Percentiles rank a stretch among this genome's conserved stretches.
These are phyloP conservation scores for Xerocomus subilludens DNA, from an alignment of 1,284 basidiomycete genomes.

Conservation along the genomic window DNA sequence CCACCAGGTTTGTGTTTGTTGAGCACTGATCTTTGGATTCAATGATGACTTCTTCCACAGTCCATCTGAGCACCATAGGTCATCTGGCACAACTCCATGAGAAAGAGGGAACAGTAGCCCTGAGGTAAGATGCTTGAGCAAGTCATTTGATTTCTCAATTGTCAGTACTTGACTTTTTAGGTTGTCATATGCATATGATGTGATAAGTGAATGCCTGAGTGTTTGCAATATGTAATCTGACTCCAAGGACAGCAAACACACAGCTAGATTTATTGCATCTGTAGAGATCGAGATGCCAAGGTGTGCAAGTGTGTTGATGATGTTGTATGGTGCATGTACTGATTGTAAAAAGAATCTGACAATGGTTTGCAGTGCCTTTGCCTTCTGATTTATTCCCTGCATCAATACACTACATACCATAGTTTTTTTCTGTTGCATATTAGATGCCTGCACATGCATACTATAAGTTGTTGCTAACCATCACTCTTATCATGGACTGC, in stretches of 20 bases:
- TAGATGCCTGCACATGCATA: no score
- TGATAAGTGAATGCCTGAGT: conserved; percentile 36
- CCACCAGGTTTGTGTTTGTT: not conserved
- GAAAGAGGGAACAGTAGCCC: conserved; percentile 41
- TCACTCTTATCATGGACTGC: no score
- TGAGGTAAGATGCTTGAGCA: conserved; percentile 50
- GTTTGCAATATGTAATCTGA: not conserved
- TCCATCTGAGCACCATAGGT: conserved; percentile 44
- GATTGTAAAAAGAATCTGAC: conserved; percentile 22
- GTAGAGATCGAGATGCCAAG: conserved; percentile 18
- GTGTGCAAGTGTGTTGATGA: conserved; percentile 10
- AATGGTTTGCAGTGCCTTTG: conserved; percentile 16
- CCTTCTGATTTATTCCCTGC: conserved; percentile 14
- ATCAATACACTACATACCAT: not conserved
- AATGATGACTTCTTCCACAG: conserved; percentile 41
- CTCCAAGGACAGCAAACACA: not conserved
- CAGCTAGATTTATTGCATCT: conserved; percentile 6
- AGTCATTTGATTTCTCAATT: conserved; percentile 41
- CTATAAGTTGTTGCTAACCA: no score
- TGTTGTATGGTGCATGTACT: not conserved
- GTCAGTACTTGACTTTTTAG: conserved; percentile 40
- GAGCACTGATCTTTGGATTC: no score
- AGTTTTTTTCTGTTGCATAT: conserved; percentile 14
- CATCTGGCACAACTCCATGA: conserved; percentile 38
- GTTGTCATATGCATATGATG: conserved; percentile 53